Evolutionary conservation across 176 grass and related monocot species (phyloP), one percentile per base, ranked within the genome.

Genomic region (maize (Zea mays)): DNA sequence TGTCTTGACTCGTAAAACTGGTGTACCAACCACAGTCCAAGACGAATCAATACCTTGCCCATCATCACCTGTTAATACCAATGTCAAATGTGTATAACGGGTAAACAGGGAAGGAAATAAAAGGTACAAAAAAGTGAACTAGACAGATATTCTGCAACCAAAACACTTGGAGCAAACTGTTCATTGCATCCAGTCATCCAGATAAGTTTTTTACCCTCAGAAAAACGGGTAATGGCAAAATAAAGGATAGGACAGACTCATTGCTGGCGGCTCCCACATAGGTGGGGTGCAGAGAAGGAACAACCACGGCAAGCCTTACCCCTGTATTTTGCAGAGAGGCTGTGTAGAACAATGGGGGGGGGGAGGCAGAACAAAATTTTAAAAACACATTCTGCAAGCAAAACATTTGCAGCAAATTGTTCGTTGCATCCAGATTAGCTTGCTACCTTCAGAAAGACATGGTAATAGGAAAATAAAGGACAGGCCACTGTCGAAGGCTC

Each of bases 1-100:
- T 4, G 82, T 85, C 66, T 87, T 99, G 51, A 87, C 89, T 83
- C 85, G 81, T 39, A 90, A 78, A 74, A 90, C 72, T 8, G 82
- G 73, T 8, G 88, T 71, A 59, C 72, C 72, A 10, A 81, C 75
- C 81, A 85, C 74, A 10, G 59, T 85, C 81, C 85, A 93, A 65
- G 74, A 88, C 51, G 79, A 59, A n/a, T 93, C 87, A 78, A 79
- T 93, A 84, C 63, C 63, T 74, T 83, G 85, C 51, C 67, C 74
- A 90, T 99, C 87, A 48, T 90, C 81, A 79, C 78, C 87, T 94
- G 43, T 34, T 81, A 80, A 61, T 67, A 72, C 10, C 44, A 50
- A 50, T 19, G 8, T 37, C 36, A 57, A 46, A 78, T 2, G 11
- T 55, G 77, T 81, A 47, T 27, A 71, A 56, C 8, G 35, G 39